These are phyloP conservation scores for Hemileccinum hortonii DNA, from an alignment of 1,284 basidiomycete species.

Conservation along the genomic window DNA sequence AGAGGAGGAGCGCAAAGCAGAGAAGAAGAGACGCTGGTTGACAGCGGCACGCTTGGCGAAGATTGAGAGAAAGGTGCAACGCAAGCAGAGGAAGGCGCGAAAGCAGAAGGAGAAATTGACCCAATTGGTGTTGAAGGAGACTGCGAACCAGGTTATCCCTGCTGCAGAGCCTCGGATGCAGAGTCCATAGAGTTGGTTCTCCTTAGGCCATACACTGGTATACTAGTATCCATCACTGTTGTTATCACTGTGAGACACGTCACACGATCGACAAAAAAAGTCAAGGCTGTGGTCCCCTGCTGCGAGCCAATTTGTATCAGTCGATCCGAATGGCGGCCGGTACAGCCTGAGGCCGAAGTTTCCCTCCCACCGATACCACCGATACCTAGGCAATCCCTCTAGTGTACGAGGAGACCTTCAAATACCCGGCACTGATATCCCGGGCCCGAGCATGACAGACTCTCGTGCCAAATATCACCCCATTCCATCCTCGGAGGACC, in stretches of 20 bases:
- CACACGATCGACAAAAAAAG: too few relatives aligned
- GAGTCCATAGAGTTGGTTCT: conserved; percentile 3
- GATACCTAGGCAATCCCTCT: not conserved
- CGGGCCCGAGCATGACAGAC: conserved; percentile 11
- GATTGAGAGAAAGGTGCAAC: conserved; percentile 46
- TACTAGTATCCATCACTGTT: too few relatives aligned
- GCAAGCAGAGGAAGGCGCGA: conserved; percentile 60
- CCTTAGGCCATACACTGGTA: not conserved
- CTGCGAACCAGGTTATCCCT: conserved; percentile 70
- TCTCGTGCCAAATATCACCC: conserved; percentile 16
- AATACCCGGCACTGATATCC: not conserved
- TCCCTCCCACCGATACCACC: not conserved
- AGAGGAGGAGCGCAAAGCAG: conserved; percentile 55
- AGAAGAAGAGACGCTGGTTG: conserved; percentile 59
- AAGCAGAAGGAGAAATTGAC: conserved; percentile 62
- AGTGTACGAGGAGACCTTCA: not conserved
- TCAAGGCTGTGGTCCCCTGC: too few relatives aligned
- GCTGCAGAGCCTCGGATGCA: conserved; percentile 8
- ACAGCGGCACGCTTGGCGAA: conserved; percentile 44
- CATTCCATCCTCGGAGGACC: conserved; percentile 23
- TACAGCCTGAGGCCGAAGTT: too few relatives aligned
- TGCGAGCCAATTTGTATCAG: too few relatives aligned
- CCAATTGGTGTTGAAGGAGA: conserved; percentile 56
- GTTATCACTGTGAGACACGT: too few relatives aligned
- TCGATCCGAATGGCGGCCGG: too few relatives aligned